Evolutionary conservation across 768 basidiomycete genomes (phyloP), one percentile per base, ranked within the genome.

Genomic region (Calocera viscosa): DNA sequence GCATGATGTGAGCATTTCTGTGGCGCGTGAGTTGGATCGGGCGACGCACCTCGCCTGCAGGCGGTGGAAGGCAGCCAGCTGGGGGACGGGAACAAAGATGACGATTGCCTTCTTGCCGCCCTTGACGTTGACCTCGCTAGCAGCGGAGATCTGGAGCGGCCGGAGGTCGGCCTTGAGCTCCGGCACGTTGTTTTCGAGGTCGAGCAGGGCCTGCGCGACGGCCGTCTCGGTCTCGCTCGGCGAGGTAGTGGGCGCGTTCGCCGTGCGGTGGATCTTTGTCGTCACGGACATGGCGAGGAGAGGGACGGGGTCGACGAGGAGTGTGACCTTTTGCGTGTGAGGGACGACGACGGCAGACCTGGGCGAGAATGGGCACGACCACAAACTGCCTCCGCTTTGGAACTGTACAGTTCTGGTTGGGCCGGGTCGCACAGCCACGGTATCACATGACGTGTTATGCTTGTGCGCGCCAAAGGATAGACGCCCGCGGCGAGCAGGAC

Each of bases 41-140:
- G 19, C n/a, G 24, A 74, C 79, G 71, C 75, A 96, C 94, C 94
- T 89, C 76, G 87, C 87, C 81, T 99, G 96, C 73, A 98, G 83
- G 80, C 95, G 98, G 82, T 89, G 92, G 89, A 94, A 99, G 17
- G 94, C 95, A 82, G 97, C 97, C 79, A 95, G 77, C 80, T 94
- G 92, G 71, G 95, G 94, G 64, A 95, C 89, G 67, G 96, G 96
- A 60, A 98, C 94, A 75, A 99, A 99, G 78, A 99, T 82, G 70
- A 99, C 92, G 74, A 99, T 94, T 65, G 96, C 96, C 83, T 98
- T 99, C 83, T 96, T 97, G 76, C 96, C 96, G 70, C 95, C 96
- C 74, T 94, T 91, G 73, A 98, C 94, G 76, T 99, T 96, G 72
- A 99, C 90, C 80, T 99, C 96, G 75, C 94, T 94, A 71, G 96